Evolutionary conservation across 2,329 filamentous ascomycete species (phyloP).

Genomic region (Tolypocladium tropicale): DNA sequence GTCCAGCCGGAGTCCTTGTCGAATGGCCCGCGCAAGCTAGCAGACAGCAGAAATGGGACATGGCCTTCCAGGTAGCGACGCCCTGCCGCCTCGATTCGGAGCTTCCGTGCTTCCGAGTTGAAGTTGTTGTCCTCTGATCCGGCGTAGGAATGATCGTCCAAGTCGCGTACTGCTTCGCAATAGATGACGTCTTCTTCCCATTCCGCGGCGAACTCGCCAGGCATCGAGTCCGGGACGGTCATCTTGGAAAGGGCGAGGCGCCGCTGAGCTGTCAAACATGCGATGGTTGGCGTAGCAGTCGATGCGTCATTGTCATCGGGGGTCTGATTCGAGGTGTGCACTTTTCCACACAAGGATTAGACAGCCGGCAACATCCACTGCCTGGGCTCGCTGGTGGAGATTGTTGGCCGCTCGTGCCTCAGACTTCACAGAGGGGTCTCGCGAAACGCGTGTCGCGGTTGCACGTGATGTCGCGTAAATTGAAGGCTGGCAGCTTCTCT

Average conservation of each 20-base stretch:
- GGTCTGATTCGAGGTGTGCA: not conserved
- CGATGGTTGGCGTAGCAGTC: not conserved
- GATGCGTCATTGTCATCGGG: not conserved
- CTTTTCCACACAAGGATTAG: not conserved
- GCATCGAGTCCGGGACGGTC: constrained; percentile 9
- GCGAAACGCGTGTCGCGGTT: constrained; percentile 17
- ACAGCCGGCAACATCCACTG: not conserved
- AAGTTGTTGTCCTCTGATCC: constrained; percentile 48
- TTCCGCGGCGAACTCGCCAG: constrained; percentile 1
- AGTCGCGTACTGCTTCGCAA: constrained; percentile 29
- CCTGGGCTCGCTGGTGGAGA: not conserved
- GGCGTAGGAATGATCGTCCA: constrained; percentile 39
- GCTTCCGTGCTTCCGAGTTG: constrained; percentile 31
- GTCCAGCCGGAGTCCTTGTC: constrained; percentile 21
- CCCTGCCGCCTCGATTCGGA: constrained; percentile 50
- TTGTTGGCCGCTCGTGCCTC: not conserved
- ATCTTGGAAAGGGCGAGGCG: constrained; percentile 1
- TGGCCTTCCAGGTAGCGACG: constrained; percentile 46
- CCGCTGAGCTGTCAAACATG: not conserved
- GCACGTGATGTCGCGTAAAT: constrained; percentile 28
- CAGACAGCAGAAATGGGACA: constrained; percentile 47
- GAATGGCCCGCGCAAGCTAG: constrained; percentile 53
- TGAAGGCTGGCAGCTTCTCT: constrained; percentile 1
- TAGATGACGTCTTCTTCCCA: constrained; percentile 29
- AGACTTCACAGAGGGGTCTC: not conserved